These are phyloP conservation scores for Aspergillus sclerotiicarbonarius DNA, from an alignment of 495 filamentous ascomycete genomes.

Conservation along the genomic window DNA sequence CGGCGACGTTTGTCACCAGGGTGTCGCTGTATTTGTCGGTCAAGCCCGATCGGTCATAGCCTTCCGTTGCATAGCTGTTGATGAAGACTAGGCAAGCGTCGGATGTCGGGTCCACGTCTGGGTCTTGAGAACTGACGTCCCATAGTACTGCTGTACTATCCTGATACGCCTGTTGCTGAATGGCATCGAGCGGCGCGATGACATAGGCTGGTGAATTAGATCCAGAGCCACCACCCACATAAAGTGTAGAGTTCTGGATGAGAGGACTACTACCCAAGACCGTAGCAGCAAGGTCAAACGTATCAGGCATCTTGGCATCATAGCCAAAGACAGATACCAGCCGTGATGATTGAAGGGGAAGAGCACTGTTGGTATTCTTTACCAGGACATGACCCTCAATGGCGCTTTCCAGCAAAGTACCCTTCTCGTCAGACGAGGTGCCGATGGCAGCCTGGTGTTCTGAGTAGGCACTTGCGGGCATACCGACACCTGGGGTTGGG, in stretches of 20 bases:
- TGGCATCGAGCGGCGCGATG: conserved; percentile 54
- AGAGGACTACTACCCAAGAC: neutral
- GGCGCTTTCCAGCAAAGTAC: conserved; percentile 46
- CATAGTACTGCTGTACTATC: conserved; percentile 44
- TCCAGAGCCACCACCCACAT: conserved; percentile 62
- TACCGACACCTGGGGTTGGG: conserved; percentile 53
- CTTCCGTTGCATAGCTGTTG: conserved; percentile 61
- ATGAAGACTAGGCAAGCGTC: conserved; percentile 62
- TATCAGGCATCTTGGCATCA: conserved; percentile 40
- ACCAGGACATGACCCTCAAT: conserved; percentile 67
- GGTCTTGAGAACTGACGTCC: conserved; percentile 40
- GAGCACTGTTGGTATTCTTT: conserved; percentile 62
- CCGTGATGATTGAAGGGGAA: conserved; percentile 59
- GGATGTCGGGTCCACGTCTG: conserved; percentile 39
- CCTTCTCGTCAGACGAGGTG: conserved; percentile 17
- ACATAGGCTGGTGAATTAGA: conserved; percentile 58
- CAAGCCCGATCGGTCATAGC: conserved; percentile 28
- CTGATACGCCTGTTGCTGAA: conserved; percentile 46
- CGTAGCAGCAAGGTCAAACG: neutral
- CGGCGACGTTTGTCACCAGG: conserved; percentile 57
- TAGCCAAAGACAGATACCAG: conserved; percentile 69
- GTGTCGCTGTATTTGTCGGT: conserved; percentile 45
- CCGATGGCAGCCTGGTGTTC: conserved; percentile 32
- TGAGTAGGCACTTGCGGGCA: neutral
- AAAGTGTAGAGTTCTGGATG: conserved; percentile 58